Conservation (phyloP, 139 green algal species). For the Eudorina sp. region DNA sequence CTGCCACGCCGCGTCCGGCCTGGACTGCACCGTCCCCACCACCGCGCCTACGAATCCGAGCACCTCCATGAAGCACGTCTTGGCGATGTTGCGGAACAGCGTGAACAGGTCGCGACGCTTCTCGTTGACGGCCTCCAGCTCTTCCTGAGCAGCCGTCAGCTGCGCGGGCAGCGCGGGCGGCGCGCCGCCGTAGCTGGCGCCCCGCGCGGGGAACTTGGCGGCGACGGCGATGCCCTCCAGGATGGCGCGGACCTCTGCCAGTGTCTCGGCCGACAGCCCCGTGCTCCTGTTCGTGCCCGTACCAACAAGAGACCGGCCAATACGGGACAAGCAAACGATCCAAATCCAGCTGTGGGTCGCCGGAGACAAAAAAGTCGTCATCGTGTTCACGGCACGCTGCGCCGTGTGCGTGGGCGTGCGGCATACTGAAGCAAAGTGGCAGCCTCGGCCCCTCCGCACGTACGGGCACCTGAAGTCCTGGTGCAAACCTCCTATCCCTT, state of each 20-base stretch:
- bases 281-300: slow-evolving; percentile 37
- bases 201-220: slow-evolving; percentile 52
- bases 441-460: too few species aligned
- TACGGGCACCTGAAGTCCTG: too few species aligned
- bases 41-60: slow-evolving; percentile 69
- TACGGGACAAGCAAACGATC: not conserved
- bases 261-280: slow-evolving; percentile 50
- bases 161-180: slow-evolving; percentile 34
- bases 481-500: too few species aligned
- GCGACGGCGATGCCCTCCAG: slow-evolving; percentile 67
- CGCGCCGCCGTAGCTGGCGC: not conserved
- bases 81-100: slow-evolving; percentile 85
- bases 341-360: too few species aligned
- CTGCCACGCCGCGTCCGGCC: slow-evolving; percentile 35
- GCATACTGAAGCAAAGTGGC: too few species aligned
- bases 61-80: slow-evolving; percentile 66
- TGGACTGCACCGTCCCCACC: slow-evolving; percentile 58
- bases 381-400: too few species aligned
- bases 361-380: too few species aligned
- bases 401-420: too few species aligned
- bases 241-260: slow-evolving; percentile 69
- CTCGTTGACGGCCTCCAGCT: slow-evolving; percentile 75
- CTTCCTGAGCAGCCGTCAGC: slow-evolving; percentile 74
- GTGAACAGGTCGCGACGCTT: slow-evolving; percentile 85
- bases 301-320: too few species aligned